phyloP scores from a whole-genome alignment of 1,284 basidiomycete species.

The Ustilago hordei region DNA sequence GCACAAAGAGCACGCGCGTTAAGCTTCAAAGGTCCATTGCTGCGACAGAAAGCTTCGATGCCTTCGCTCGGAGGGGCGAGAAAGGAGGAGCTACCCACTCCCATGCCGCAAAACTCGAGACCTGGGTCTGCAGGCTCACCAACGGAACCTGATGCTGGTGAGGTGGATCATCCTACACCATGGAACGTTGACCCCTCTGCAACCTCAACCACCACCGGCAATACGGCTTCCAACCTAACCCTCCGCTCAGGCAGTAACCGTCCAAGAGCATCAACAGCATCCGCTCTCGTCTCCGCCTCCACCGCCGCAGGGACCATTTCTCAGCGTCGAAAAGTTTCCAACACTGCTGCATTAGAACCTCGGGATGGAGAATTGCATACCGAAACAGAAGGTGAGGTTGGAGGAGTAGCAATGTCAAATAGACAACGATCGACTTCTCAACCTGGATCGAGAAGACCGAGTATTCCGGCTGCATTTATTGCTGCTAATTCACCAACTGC shows the following conservation, averaged over 20 bases:
- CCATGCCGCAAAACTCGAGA: constrained; percentile 6
- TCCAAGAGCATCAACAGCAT: constrained; percentile 36
- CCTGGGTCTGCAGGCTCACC: constrained; percentile 22
- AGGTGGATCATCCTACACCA: constrained; percentile 30
- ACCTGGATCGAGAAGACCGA: constrained; percentile 48
- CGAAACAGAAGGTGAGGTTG: constrained; percentile 8
- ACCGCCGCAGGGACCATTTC: constrained; percentile 49
- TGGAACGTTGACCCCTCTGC: constrained; percentile 16
- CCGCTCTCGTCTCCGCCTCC: constrained; percentile 38
- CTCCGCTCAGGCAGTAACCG: constrained; percentile 22
- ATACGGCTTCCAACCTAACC: constrained; percentile 8
- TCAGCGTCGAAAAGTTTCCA: constrained; percentile 42
- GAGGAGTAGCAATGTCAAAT: constrained; percentile 12
- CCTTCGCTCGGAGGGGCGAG: constrained; percentile 31
- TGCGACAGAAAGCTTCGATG: constrained; percentile 45
- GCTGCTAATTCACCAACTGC: constrained; percentile 11
- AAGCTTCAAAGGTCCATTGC: constrained; percentile 43
- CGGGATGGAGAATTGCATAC: constrained; percentile 1
- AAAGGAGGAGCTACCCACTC: constrained; percentile 20
- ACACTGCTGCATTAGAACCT: neutral
- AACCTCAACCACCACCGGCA: neutral
- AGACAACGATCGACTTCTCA: constrained; percentile 57
- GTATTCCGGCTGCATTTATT: constrained; percentile 53
- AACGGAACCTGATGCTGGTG: neutral
- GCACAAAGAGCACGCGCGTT: constrained; percentile 43